Evolutionary conservation across 176 grass and related monocot genomes (phyloP).

Genomic region (Lolium perenne): DNA sequence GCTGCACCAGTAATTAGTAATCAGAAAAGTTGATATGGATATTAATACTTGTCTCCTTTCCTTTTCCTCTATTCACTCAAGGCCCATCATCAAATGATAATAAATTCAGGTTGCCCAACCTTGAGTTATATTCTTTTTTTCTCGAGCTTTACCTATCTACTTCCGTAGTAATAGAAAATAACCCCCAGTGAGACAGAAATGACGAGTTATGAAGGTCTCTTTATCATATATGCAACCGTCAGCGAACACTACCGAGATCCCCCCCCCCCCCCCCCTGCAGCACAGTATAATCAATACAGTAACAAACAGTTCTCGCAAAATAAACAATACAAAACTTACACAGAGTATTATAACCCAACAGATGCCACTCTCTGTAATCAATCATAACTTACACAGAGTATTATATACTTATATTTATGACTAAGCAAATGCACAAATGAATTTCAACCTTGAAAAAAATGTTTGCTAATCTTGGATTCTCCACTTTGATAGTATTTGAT

Average conservation of each 20-base stretch:
- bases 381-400: neutral
- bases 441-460: neutral
- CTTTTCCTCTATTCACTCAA: constrained; percentile 12
- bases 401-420: neutral
- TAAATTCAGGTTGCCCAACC: constrained; percentile 16
- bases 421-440: neutral
- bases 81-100: neutral
- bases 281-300: neutral
- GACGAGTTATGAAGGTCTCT: neutral
- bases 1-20: neutral
- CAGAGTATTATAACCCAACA: neutral
- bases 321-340: neutral
- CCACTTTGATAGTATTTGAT: neutral
- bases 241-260: neutral
- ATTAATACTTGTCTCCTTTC: neutral
- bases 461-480: constrained; percentile 15
- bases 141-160: neutral
- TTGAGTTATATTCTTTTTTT: neutral
- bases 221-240: constrained; percentile 11
- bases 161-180: neutral
- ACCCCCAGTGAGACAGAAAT: neutral
- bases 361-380: neutral
- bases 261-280: neutral
- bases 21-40: neutral
- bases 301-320: neutral